Evolutionary conservation across 2,329 filamentous ascomycete genomes (phyloP).

Genomic region (Scleromitrula shiraiana): DNA sequence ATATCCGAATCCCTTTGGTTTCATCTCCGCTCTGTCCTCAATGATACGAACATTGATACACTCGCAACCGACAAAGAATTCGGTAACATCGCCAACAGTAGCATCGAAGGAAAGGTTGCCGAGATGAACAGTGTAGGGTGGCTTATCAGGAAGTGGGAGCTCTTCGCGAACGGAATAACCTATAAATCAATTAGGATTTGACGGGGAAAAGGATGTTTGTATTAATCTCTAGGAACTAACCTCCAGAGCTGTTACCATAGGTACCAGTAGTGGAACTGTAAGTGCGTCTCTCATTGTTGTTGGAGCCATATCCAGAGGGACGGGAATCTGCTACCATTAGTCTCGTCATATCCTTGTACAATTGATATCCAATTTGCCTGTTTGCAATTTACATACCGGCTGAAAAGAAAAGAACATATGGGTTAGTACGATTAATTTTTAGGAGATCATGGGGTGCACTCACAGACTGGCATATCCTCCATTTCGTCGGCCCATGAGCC

Average conservation of each 20-base stretch:
- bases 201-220: constrained; percentile 3
- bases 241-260: constrained; percentile 27
- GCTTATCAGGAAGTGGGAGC: constrained; percentile 80
- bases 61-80: constrained; percentile 78
- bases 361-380: constrained; percentile 2
- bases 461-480: constrained; percentile 55
- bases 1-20: constrained; percentile 97
- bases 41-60: constrained; percentile 92
- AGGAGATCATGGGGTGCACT: constrained; percentile 14
- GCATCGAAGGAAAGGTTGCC: constrained; percentile 97
- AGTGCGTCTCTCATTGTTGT: constrained; percentile 25
- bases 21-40: constrained; percentile 87
- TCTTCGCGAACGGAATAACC: constrained; percentile 63
- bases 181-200: constrained; percentile 25
- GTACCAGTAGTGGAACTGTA: constrained; percentile 28
- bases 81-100: constrained; percentile 70
- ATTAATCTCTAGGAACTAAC: constrained; percentile 15
- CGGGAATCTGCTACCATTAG: constrained; percentile 28
- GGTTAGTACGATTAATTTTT: constrained; percentile 20
- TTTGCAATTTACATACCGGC: constrained; percentile 26
- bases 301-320: constrained; percentile 24
- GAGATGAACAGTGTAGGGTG: constrained; percentile 90
- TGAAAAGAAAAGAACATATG: constrained; percentile 14
- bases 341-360: background rate
- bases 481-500: constrained; percentile 99